Evolutionary conservation across 768 basidiomycete species (phyloP).

Genomic region (Panus rudis): DNA sequence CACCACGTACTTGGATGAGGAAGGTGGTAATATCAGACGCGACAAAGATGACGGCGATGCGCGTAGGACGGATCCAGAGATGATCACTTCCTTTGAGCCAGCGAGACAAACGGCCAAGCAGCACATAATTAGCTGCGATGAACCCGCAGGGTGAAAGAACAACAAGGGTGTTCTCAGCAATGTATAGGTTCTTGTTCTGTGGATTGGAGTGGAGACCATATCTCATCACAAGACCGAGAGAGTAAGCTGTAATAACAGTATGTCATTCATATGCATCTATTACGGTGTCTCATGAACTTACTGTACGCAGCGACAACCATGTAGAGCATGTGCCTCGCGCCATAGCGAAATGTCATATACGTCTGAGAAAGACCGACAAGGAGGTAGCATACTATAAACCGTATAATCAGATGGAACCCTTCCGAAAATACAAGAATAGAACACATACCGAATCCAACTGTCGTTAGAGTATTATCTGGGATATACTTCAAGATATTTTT

Average conservation of each 20-base stretch:
- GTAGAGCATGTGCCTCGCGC: slow-evolving; percentile 51
- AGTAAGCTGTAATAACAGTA: slow-evolving; percentile 36
- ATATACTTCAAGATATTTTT: slow-evolving; percentile 12
- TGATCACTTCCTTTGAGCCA: slow-evolving; percentile 40
- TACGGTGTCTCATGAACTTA: slow-evolving; percentile 19
- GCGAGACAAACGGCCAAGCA: slow-evolving; percentile 53
- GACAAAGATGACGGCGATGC: slow-evolving; percentile 53
- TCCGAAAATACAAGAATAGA: too few species aligned
- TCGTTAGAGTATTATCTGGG: slow-evolving; percentile 6
- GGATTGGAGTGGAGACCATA: slow-evolving; percentile 49
- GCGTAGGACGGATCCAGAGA: slow-evolving; percentile 41
- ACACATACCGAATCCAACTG: slow-evolving; percentile 13
- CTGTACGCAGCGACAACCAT: slow-evolving; percentile 59
- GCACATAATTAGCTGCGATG: slow-evolving; percentile 63
- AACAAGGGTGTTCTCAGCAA: slow-evolving; percentile 50
- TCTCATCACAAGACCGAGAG: slow-evolving; percentile 47
- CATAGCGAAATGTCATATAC: slow-evolving; percentile 33
- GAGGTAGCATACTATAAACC: too few species aligned
- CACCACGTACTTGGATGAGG: slow-evolving; percentile 44
- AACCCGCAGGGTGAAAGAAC: slow-evolving; percentile 69
- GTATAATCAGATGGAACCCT: too few species aligned
- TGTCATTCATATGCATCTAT: background rate
- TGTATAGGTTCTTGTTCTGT: slow-evolving; percentile 46
- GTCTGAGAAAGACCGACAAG: slow-evolving; percentile 39
- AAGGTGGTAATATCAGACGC: slow-evolving; percentile 60